phyloP scores from a whole-genome alignment of 2,329 filamentous ascomycete genomes.

The Colletotrichum graminicola region DNA sequence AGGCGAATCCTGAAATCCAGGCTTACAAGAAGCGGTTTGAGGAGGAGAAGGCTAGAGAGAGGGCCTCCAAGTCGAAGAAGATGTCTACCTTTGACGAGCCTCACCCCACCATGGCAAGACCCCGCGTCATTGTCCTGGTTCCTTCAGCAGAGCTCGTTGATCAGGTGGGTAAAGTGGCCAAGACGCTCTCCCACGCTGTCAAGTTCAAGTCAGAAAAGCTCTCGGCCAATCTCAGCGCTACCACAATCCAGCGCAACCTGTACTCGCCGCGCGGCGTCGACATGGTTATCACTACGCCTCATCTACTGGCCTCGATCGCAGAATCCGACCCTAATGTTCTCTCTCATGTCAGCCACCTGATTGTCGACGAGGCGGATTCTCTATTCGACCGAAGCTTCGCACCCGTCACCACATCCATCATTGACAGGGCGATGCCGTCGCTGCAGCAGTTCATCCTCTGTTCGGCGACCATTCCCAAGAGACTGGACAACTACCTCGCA shows the following conservation, averaged over 20 bases:
- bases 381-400: constrained; percentile 94
- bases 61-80: constrained; percentile 65
- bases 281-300: constrained; percentile 87
- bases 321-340: constrained; percentile 92
- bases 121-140: constrained; percentile 86
- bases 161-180: constrained; percentile 86
- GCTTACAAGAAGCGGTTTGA: constrained; percentile 68
- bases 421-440: constrained; percentile 85
- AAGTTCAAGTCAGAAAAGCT: constrained; percentile 90
- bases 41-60: constrained; percentile 68
- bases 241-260: constrained; percentile 85
- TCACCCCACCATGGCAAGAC: constrained; percentile 81
- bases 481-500: constrained; percentile 86
- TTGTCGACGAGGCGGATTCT: constrained; percentile 96
- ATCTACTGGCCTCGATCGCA: constrained; percentile 88
- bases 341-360: constrained; percentile 87
- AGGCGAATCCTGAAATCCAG: constrained; percentile 68
- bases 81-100: constrained; percentile 74
- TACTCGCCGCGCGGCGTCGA: constrained; percentile 88
- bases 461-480: constrained; percentile 94
- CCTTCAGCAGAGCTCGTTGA: constrained; percentile 92
- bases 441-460: constrained; percentile 90
- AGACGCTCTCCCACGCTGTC: constrained; percentile 83
- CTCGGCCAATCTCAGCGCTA: constrained; percentile 80
- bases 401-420: constrained; percentile 82